Percentiles rank a stretch among this genome's conserved stretches.
phyloP scores from a whole-genome alignment of 805 yeast species.

The Ogataea chonburiensis region DNA sequence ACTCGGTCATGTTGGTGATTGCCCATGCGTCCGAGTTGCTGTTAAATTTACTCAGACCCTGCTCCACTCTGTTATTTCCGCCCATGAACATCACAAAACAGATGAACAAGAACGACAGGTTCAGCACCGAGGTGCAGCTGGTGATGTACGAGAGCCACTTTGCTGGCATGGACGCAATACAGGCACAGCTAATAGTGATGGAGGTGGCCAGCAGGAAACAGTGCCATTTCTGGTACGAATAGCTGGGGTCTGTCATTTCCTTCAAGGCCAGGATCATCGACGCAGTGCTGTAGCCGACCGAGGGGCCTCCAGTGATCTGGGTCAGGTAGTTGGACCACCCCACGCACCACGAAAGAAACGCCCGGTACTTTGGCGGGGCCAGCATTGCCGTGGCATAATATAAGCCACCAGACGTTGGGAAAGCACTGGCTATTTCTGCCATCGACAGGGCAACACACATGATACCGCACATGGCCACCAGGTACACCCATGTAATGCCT shows the following conservation, averaged over 20 bases:
- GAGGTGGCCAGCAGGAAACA: slow-evolving; percentile 50
- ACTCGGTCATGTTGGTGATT: slow-evolving; percentile 56
- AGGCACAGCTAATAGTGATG: slow-evolving; percentile 46
- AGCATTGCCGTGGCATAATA: slow-evolving; percentile 66
- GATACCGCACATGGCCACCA: slow-evolving; percentile 55
- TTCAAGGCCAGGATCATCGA: slow-evolving; percentile 53
- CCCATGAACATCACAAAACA: slow-evolving; percentile 55
- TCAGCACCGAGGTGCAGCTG: slow-evolving; percentile 47
- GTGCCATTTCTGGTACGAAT: slow-evolving; percentile 47
- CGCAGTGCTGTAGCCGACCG: slow-evolving; percentile 58
- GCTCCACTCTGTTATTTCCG: slow-evolving; percentile 41
- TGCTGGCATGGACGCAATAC: slow-evolving; percentile 54
- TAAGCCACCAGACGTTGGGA: slow-evolving; percentile 68
- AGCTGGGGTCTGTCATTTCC: slow-evolving; percentile 39
- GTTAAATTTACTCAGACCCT: slow-evolving; percentile 49
- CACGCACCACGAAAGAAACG: slow-evolving; percentile 58
- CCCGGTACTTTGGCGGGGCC: slow-evolving; percentile 54
- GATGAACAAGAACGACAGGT: slow-evolving; percentile 48
- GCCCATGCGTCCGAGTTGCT: slow-evolving; percentile 51
- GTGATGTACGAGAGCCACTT: slow-evolving; percentile 52
- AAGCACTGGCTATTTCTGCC: slow-evolving; percentile 65
- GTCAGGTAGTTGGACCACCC: slow-evolving; percentile 67
- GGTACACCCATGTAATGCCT: slow-evolving; percentile 64
- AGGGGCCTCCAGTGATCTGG: slow-evolving; percentile 61
- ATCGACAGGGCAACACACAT: slow-evolving; percentile 57